Evolutionary conservation across 140 eudicot genomes (phyloP), one percentile per base, ranked within the genome.

Genomic region (Senecio squalidus): DNA sequence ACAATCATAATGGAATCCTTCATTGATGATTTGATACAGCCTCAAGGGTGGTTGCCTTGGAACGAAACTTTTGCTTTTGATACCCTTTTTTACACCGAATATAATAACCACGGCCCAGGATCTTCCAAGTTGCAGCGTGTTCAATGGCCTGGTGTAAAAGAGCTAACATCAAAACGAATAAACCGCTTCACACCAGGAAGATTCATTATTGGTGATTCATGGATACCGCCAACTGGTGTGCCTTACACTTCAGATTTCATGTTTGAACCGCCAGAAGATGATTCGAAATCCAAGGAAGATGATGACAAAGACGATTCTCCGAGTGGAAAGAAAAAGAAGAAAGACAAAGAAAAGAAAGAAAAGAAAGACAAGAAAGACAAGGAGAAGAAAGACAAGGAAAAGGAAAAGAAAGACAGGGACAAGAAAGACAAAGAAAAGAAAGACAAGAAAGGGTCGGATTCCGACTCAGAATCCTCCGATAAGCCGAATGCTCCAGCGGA

Each of bases 21-120:
- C 51, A 71, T 91, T 5, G 94, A 78, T 21, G 96, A 75, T 44
- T 59, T 75, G 58, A 86, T 91, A 50, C 81, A 77, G 5, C 91
- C 97, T 0, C 69, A 75, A 43, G 97, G 97, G 1, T 85, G 88
- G 84, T 69, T 80, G 26, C 83, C 82, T 0, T 85, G 97, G 97
- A 73, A 62, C 15, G 78, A 60, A 1, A 43, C 73, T 0, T 85
- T 89, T 17, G 97, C 82, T 18, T 79, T 85, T 4, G 64, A 89
- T 21, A 89, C 95, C 0, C 77, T 80, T 41, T 89, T 68, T 30
- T 89, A 82, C 29, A 62, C 78, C 0, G 97, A 89, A 44, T 89
- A 71, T 49, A 74, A 89, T 64, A 89, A 89, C 72, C 70, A 70
- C 9, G 97, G 97, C 0, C 86, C 97, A 0, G 84, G 82, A 0